These are phyloP conservation scores for Colletotrichum liaoningense DNA, from an alignment of 2,329 filamentous ascomycete genomes.

Conservation along the genomic window DNA sequence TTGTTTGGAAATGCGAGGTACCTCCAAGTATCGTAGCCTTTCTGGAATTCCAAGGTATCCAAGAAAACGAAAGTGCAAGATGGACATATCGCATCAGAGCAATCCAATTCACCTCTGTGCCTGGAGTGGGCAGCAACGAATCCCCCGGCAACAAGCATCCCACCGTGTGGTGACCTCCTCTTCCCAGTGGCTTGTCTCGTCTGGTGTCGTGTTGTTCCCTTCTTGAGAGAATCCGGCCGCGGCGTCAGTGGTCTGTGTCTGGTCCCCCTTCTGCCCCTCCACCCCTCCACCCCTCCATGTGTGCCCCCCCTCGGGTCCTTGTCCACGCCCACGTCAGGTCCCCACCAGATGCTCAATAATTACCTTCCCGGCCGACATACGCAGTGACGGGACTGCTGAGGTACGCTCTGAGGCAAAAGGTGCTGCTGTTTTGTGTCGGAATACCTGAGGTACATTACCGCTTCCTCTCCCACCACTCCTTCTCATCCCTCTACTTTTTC, in stretches of 20 bases:
- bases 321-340: constrained; percentile 35
- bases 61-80: background rate
- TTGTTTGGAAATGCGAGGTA: too few species aligned
- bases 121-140: background rate
- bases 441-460: constrained; percentile 35
- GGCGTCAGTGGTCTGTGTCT: constrained; percentile 16
- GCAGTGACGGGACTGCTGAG: background rate
- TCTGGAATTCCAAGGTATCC: background rate
- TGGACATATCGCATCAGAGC: background rate
- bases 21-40: background rate
- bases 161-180: constrained; percentile 5
- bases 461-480: constrained; percentile 21
- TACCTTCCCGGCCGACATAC: constrained; percentile 29
- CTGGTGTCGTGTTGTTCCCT: background rate
- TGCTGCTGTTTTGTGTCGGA: background rate
- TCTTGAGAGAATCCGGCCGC: constrained; percentile 7
- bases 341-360: constrained; percentile 36
- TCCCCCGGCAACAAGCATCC: constrained; percentile 3
- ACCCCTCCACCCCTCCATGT: constrained; percentile 32
- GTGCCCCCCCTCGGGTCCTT: constrained; percentile 16
- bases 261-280: constrained; percentile 6
- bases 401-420: background rate
- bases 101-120: background rate
- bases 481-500: constrained; percentile 32
- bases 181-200: constrained; percentile 5